Percentiles rank a stretch among this genome's conserved stretches.
Conservation (phyloP, 1,284 basidiomycete species). For the Fomes fomentarius region DNA sequence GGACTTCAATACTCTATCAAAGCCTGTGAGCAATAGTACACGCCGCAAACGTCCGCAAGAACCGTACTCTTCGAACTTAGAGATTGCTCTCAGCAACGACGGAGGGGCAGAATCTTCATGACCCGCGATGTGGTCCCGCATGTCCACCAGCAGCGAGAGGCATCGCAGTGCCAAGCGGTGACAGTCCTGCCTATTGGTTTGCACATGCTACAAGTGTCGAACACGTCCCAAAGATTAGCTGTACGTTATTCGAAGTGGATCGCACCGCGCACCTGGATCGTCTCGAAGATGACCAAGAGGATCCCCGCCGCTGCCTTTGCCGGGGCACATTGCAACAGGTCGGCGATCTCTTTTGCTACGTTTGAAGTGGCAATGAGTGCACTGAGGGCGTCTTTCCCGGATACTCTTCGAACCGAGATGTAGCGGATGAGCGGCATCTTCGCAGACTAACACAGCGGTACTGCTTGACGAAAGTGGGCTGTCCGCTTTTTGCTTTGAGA, state of each 20-base stretch:
- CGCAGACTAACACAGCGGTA: too few relatives aligned
- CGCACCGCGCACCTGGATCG: slow-evolving; percentile 42
- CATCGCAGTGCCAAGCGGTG: slow-evolving; percentile 47
- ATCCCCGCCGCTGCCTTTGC: slow-evolving; percentile 44
- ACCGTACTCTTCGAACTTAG: slow-evolving; percentile 46
- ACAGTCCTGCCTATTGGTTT: slow-evolving; percentile 45
- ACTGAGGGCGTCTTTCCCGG: slow-evolving; percentile 17
- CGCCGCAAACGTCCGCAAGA: too few relatives aligned
- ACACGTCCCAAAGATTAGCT: not conserved
- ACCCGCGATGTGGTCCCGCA: slow-evolving; percentile 50
- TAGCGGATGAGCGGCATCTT: slow-evolving; percentile 5
- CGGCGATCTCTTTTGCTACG: slow-evolving; percentile 28
- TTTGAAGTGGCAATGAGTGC: slow-evolving; percentile 24
- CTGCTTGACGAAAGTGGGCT: too few relatives aligned
- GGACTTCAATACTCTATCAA: slow-evolving; percentile 39
- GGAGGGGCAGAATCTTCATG: slow-evolving; percentile 48
- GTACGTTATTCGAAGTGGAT: not conserved
- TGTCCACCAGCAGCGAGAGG: slow-evolving; percentile 46
- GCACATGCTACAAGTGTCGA: slow-evolving; percentile 23
- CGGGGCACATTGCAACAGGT: slow-evolving; percentile 45
- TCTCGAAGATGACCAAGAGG: slow-evolving; percentile 48
- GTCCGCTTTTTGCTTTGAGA: too few relatives aligned
- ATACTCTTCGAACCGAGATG: slow-evolving; percentile 5
- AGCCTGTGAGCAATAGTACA: too few relatives aligned
- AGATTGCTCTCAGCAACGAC: slow-evolving; percentile 45